Evolutionary conservation across 345 rosid species (phyloP).

Genomic region (Eucalyptus cloeziana): DNA sequence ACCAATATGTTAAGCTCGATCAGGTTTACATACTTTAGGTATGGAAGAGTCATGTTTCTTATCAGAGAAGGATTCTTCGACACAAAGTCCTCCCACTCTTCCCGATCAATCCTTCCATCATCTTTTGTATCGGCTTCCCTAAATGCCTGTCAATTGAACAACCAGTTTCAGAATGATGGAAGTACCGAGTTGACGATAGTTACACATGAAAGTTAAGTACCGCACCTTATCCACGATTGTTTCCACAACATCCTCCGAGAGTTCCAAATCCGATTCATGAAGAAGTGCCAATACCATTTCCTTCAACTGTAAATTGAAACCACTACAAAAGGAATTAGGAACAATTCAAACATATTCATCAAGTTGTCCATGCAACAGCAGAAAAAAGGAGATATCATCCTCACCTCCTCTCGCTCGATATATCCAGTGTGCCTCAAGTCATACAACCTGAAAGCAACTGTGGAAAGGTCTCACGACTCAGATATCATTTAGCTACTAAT

Average conservation of each 20-base stretch:
- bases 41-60: conserved; percentile 86
- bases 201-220: not conserved
- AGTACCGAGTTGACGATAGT: not conserved
- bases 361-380: not conserved
- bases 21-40: conserved; percentile 38
- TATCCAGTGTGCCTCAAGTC: conserved; percentile 47
- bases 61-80: conserved; percentile 53
- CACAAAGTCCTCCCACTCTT: conserved; percentile 79
- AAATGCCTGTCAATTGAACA: conserved; percentile 31
- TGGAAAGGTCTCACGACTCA: not conserved
- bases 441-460: conserved; percentile 61
- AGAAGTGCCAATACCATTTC: conserved; percentile 88
- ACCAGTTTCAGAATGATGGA: not conserved
- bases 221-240: conserved; percentile 61
- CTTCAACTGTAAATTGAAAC: conserved; percentile 32
- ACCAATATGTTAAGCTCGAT: not conserved
- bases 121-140: conserved; percentile 44
- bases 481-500: not conserved
- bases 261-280: conserved; percentile 63
- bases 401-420: conserved; percentile 52
- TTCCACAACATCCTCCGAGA: conserved; percentile 61
- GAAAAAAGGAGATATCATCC: not conserved
- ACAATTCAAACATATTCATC: not conserved
- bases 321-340: not conserved
- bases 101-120: conserved; percentile 66